These are phyloP conservation scores for Aureobasidium sp. DNA, from an alignment of 2,329 filamentous ascomycete genomes.

Conservation along the genomic window DNA sequence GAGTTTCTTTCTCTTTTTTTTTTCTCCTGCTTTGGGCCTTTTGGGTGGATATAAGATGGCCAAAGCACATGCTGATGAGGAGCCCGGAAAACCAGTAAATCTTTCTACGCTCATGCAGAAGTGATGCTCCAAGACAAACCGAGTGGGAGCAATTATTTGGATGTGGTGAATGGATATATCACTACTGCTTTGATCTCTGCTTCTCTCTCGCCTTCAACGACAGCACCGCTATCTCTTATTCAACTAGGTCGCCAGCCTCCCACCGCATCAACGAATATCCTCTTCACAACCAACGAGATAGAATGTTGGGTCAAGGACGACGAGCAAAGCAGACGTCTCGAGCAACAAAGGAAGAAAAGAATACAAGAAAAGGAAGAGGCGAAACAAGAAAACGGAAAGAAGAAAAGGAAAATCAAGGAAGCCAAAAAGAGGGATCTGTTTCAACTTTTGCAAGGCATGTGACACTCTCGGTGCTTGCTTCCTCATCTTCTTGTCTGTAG, in stretches of 20 bases:
- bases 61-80: neutral
- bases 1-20: neutral
- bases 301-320: neutral
- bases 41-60: neutral
- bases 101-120: neutral
- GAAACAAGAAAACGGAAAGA: neutral
- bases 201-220: neutral
- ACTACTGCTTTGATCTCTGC: neutral
- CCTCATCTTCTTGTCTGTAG: neutral
- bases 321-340: neutral
- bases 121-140: neutral
- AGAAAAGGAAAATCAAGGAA: neutral
- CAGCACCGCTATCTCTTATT: neutral
- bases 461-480: neutral
- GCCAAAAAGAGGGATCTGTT: neutral
- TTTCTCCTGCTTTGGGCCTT: no score
- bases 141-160: neutral
- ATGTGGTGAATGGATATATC: neutral
- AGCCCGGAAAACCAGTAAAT: neutral
- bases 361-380: neutral
- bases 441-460: neutral
- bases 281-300: neutral
- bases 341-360: neutral
- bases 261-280: neutral
- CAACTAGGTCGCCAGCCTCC: neutral